These are phyloP conservation scores for Phytophthora megakarya DNA, from an alignment of 352 stramenopile species.

Conservation along the genomic window DNA sequence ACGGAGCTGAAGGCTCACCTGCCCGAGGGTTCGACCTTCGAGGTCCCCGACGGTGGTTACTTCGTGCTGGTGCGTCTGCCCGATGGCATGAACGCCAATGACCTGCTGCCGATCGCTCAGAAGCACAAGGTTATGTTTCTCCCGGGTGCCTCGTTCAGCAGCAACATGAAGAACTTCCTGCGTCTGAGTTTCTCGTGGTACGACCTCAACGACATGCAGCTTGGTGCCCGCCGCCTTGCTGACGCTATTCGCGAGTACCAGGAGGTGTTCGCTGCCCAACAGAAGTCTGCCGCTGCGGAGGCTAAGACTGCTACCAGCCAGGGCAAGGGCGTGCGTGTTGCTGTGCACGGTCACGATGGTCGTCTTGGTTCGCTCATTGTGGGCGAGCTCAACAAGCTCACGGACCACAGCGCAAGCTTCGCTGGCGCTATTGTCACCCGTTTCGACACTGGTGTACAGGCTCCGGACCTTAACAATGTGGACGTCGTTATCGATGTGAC, in stretches of 20 bases:
- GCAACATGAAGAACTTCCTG: conserved; percentile 89
- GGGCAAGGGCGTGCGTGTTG: conserved; percentile 54
- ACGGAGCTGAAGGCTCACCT: conserved; percentile 62
- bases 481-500: conserved; percentile 85
- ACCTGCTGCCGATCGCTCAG: conserved; percentile 76
- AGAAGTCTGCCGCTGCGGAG: conserved; percentile 24
- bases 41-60: conserved; percentile 85
- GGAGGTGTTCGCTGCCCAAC: conserved; percentile 41
- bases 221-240: conserved; percentile 73
- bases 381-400: conserved; percentile 57
- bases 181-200: conserved; percentile 90
- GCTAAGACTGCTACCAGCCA: conserved; percentile 13
- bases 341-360: conserved; percentile 71
- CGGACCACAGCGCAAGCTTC: conserved; percentile 51
- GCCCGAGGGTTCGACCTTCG: conserved; percentile 67
- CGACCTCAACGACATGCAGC: conserved; percentile 75
- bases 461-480: conserved; percentile 45
- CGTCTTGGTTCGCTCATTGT: conserved; percentile 79
- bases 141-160: conserved; percentile 80
- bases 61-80: conserved; percentile 88
- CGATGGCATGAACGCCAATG: conserved; percentile 72
- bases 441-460: conserved; percentile 40
- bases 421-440: conserved; percentile 69
- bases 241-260: conserved; percentile 75
- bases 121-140: conserved; percentile 91